Conservation (phyloP, 2,329 filamentous ascomycete genomes). For the Chaetomium globosum region DNA sequence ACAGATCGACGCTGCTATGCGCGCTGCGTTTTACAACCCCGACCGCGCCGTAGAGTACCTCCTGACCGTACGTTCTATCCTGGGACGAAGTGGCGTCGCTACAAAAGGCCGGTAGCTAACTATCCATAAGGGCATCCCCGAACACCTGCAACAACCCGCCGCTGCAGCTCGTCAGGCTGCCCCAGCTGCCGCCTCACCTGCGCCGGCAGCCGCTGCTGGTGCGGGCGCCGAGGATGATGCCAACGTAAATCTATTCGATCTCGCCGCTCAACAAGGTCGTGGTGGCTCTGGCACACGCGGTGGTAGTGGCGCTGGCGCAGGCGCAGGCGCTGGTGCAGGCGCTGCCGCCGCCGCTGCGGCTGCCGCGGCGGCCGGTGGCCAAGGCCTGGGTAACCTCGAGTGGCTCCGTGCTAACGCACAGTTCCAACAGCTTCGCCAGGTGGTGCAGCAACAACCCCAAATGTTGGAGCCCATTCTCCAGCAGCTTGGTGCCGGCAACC, state of each 20-base stretch:
- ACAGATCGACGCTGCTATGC: slow-evolving; percentile 91
- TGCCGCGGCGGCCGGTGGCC: slow-evolving; percentile 48
- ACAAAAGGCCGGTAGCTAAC: slow-evolving; percentile 18
- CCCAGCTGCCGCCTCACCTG: slow-evolving; percentile 48
- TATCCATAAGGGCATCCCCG: slow-evolving; percentile 76
- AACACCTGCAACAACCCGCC: slow-evolving; percentile 64
- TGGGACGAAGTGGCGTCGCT: background rate
- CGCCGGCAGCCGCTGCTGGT: slow-evolving; percentile 49
- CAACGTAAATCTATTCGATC: slow-evolving; percentile 86
- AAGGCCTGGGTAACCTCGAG: slow-evolving; percentile 76
- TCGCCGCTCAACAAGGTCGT: slow-evolving; percentile 74
- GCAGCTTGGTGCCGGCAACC: slow-evolving; percentile 92
- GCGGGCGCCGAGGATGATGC: slow-evolving; percentile 62
- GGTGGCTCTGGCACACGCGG: slow-evolving; percentile 48
- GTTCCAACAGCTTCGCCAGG: slow-evolving; percentile 95
- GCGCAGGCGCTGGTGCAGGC: slow-evolving; percentile 50
- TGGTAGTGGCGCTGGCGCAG: slow-evolving; percentile 48
- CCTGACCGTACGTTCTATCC: slow-evolving; percentile 65
- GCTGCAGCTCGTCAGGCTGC: slow-evolving; percentile 39
- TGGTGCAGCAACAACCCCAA: slow-evolving; percentile 95
- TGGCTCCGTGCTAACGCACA: slow-evolving; percentile 94
- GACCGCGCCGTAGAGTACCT: slow-evolving; percentile 97
- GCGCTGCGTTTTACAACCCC: slow-evolving; percentile 94
- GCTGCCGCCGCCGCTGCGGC: slow-evolving; percentile 52
- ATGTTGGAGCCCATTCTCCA: slow-evolving; percentile 99